These are phyloP conservation scores for Cicer yamashitae DNA, from an alignment of 306 rosid species.

Conservation along the genomic window DNA sequence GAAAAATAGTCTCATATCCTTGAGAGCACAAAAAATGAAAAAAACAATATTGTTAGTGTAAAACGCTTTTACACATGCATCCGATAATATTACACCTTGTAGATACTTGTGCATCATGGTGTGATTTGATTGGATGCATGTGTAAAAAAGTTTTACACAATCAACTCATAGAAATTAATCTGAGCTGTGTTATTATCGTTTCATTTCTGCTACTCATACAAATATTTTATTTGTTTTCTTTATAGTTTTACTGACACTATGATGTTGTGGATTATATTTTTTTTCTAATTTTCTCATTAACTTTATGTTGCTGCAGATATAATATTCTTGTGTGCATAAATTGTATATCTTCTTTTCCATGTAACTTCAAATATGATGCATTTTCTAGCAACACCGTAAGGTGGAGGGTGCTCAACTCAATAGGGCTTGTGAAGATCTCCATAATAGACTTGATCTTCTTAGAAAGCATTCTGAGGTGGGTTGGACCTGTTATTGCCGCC, in stretches of 20 bases:
- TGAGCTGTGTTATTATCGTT: constrained; percentile 28
- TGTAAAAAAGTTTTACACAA: too few species aligned
- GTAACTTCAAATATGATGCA: constrained; percentile 36
- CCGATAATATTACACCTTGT: too few species aligned
- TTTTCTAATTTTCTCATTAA: constrained; percentile 28
- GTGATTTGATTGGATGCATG: too few species aligned
- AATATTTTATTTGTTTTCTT: constrained; percentile 20
- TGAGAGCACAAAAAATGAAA: too few species aligned
- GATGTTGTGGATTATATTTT: constrained; percentile 19
- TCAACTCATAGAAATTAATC: too few species aligned
- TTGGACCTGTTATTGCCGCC: constrained; percentile 35
- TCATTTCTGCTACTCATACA: constrained; percentile 10
- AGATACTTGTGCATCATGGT: too few species aligned
- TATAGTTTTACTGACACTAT: constrained; percentile 11
- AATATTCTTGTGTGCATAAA: constrained; percentile 33
- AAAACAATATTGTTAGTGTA: too few species aligned
- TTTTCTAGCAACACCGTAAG: constrained; percentile 70
- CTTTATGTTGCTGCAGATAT: constrained; percentile 22
- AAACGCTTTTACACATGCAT: too few species aligned
- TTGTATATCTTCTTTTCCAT: constrained; percentile 18
- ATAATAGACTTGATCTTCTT: constrained; percentile 75
- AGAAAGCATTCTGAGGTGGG: constrained; percentile 86
- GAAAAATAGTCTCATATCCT: too few species aligned
- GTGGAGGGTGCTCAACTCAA: constrained; percentile 68
- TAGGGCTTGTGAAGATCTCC: constrained; percentile 79